phyloP scores from a whole-genome alignment of 257 asterid genomes.

The Solanum virginianum region DNA sequence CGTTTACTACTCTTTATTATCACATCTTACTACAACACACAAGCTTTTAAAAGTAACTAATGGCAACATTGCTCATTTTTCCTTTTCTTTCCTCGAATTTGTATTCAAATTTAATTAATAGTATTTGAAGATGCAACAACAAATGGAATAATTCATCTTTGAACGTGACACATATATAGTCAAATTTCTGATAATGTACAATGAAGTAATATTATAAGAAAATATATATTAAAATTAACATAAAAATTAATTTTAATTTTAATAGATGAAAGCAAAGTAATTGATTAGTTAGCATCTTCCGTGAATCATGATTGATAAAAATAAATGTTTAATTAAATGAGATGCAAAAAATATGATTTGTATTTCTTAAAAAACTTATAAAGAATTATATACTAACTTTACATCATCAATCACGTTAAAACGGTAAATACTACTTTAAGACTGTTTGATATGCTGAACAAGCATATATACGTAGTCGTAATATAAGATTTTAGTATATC shows the following conservation, averaged over 20 bases:
- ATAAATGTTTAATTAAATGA: background rate
- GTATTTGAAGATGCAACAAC: background rate
- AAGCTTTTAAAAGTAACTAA: no score
- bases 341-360: background rate
- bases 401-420: background rate
- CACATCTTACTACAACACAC: no score
- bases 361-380: background rate
- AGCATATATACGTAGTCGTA: no score
- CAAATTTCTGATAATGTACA: background rate
- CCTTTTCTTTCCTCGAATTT: no score
- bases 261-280: background rate
- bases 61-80: no score
- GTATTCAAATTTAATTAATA: background rate
- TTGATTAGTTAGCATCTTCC: no score
- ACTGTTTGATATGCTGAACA: no score
- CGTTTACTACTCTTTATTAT: no score
- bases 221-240: background rate
- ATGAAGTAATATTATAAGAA: background rate
- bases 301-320: no score
- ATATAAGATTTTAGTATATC: no score
- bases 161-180: no score
- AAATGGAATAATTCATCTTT: background rate
- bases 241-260: no score
- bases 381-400: background rate
- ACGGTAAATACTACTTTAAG: background rate